phyloP scores from a whole-genome alignment of 2,329 filamentous ascomycete genomes.

The Emericellopsis cladophorae region DNA sequence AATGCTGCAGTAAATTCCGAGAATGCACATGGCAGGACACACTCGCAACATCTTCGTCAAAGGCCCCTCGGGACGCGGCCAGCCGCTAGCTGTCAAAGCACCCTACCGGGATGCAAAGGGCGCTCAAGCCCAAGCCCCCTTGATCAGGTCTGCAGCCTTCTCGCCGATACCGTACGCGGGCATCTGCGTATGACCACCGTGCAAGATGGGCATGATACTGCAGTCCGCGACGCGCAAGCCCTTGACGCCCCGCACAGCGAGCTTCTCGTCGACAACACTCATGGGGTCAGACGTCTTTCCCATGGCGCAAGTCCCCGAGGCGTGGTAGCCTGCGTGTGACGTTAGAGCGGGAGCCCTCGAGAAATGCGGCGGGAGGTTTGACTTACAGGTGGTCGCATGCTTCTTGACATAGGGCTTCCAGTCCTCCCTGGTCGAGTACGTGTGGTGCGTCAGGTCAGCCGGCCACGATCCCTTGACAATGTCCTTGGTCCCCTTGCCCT shows the following conservation, averaged over 20 bases:
- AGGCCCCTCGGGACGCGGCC: too few species aligned
- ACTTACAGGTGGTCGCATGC: conserved; percentile 46
- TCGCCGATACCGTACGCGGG: conserved; percentile 45
- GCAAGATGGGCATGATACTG: conserved; percentile 36
- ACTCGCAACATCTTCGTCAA: too few species aligned
- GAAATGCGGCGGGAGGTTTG: background rate
- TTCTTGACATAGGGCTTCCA: conserved; percentile 45
- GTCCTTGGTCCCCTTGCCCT: conserved; percentile 43
- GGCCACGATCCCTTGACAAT: conserved; percentile 51
- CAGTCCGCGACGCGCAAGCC: conserved; percentile 40
- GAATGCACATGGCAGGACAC: too few species aligned
- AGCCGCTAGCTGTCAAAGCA: too few species aligned
- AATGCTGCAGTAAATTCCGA: too few species aligned
- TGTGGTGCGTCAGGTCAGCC: conserved; percentile 33
- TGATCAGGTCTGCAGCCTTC: conserved; percentile 34
- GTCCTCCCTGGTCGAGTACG: conserved; percentile 37
- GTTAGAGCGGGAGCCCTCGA: background rate
- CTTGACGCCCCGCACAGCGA: conserved; percentile 37
- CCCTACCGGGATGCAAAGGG: too few species aligned
- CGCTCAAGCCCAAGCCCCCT: conserved; percentile 11
- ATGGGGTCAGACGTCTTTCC: conserved; percentile 31
- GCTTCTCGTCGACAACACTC: conserved; percentile 38
- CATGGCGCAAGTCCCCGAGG: conserved; percentile 44
- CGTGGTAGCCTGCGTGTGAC: conserved; percentile 36
- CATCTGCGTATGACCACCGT: conserved; percentile 39